Evolutionary conservation across 768 basidiomycete species (phyloP).

Genomic region (Mycena haematopus): DNA sequence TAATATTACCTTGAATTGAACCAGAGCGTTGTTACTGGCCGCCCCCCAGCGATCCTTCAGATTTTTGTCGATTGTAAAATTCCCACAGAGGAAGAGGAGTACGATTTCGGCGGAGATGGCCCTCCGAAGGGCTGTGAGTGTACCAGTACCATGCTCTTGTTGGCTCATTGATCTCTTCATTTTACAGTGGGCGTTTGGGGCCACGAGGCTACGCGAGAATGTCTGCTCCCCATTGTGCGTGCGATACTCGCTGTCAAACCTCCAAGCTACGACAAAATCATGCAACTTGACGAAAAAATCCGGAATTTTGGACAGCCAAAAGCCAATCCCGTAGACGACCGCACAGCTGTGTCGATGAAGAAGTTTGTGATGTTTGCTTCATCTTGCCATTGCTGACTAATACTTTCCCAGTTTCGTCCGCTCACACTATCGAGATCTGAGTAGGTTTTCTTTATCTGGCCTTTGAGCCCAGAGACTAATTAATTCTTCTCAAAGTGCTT

Average conservation of each 20-base stretch:
- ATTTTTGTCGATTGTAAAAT: slow-evolving; percentile 53
- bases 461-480: slow-evolving; percentile 22
- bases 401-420: slow-evolving; percentile 38
- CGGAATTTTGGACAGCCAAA: slow-evolving; percentile 42
- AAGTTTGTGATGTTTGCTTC: slow-evolving; percentile 15
- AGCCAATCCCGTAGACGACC: slow-evolving; percentile 35
- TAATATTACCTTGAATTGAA: slow-evolving; percentile 11
- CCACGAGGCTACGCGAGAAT: slow-evolving; percentile 46
- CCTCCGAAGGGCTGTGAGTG: slow-evolving; percentile 52
- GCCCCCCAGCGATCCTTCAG: slow-evolving; percentile 52
- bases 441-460: slow-evolving; percentile 37
- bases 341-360: slow-evolving; percentile 48
- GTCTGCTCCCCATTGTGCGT: slow-evolving; percentile 50
- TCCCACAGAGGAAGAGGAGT: slow-evolving; percentile 54
- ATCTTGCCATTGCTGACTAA: background rate
- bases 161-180: slow-evolving; percentile 7
- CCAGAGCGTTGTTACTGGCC: slow-evolving; percentile 54
- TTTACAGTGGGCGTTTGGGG: slow-evolving; percentile 55
- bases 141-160: background rate
- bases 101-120: slow-evolving; percentile 48
- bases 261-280: slow-evolving; percentile 52
- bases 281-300: slow-evolving; percentile 58
- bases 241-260: slow-evolving; percentile 48
- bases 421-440: slow-evolving; percentile 53
- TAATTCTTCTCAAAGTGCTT: slow-evolving; percentile 45